Evolutionary conservation across 2,329 filamentous ascomycete species (phyloP), one percentile per base, ranked within the genome.

Genomic region (Colletotrichum kahawae): DNA sequence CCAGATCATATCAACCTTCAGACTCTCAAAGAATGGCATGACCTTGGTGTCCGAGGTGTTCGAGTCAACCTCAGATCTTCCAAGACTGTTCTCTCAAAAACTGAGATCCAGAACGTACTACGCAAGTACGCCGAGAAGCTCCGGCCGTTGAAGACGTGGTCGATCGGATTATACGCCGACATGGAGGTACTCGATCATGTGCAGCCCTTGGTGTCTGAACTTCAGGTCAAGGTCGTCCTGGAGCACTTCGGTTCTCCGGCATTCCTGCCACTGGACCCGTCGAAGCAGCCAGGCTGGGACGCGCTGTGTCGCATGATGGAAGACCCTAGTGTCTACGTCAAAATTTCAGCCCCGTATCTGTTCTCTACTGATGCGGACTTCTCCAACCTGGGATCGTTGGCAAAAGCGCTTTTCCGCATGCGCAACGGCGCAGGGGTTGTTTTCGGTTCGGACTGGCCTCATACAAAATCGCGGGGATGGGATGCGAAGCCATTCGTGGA

Each of bases 31-130:
- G 14, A 12, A 5, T 29, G 27, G 56, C 56, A 59, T 31, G 56
- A 7, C 10, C 56, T 59, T 59, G 56, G 56, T 13, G 24, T 59
- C 0, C 56, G 56, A n/a, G 56, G 56, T 31, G 21, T 59, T 59
- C 16, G 56, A 29, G 56, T 59, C 27, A 59, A 59, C 21, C 56
- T 29, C 8, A 59, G 56, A 7, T 59, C 56, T 59, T 59, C 21
- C 0, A 29, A 59, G 13, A 29, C 5, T 27, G 7, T 29, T 59
- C 27, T 59, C 21, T 59, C 56, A n/a, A 7, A 4, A 3, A 7
- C 5, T 0, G 56, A 59, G 27, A 18, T 21, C 1, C 43, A 13
- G 6, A 51, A 13, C 3, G 0, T 21, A 0, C 4, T 51, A 13
- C 43, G 43, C n/a, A 21, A 51, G 5, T 51, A 21, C n/a, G 43